Percentiles rank a stretch among this genome's conserved stretches.
These are phyloP conservation scores for Aegilops tauschii DNA, from an alignment of 176 grass and related monocot genomes.

Conservation along the genomic window DNA sequence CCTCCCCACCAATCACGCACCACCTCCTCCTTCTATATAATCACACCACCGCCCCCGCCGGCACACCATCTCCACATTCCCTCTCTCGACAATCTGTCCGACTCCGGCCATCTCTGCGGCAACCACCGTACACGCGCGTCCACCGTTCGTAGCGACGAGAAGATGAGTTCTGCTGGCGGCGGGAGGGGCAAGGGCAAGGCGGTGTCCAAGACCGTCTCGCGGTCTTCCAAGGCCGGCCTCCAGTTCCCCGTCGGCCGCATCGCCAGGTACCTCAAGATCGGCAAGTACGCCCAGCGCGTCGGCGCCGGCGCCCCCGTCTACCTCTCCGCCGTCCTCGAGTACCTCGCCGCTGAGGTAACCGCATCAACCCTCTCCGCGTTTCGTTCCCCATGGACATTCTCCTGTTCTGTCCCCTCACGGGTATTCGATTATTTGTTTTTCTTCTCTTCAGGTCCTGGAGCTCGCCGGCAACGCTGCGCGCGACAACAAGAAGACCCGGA, in stretches of 20 bases:
- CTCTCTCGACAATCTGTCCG: neutral
- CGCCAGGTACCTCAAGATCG: slow-evolving; percentile 68
- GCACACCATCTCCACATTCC: neutral
- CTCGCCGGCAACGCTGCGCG: slow-evolving; percentile 58
- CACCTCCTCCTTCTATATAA: slow-evolving; percentile 16
- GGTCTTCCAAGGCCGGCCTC: slow-evolving; percentile 67
- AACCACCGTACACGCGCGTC: neutral
- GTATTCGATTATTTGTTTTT: neutral
- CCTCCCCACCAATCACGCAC: slow-evolving; percentile 15
- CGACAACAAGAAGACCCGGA: slow-evolving; percentile 71
- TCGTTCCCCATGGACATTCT: neutral
- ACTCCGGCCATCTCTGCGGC: neutral
- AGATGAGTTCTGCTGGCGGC: slow-evolving; percentile 47
- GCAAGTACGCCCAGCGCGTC: slow-evolving; percentile 79
- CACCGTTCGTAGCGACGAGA: neutral
- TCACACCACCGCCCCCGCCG: neutral
- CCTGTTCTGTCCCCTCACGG: neutral
- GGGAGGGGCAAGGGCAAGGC: slow-evolving; percentile 51
- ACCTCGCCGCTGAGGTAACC: slow-evolving; percentile 70
- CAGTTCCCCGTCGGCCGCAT: slow-evolving; percentile 85
- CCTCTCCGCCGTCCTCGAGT: slow-evolving; percentile 83
- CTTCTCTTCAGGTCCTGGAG: slow-evolving; percentile 40
- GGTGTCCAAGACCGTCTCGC: slow-evolving; percentile 33
- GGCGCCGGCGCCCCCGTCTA: slow-evolving; percentile 71
- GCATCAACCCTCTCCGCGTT: fast-evolving